Evolutionary conservation across 2,329 filamentous ascomycete species (phyloP).

Genomic region (Colletotrichum truncatum): DNA sequence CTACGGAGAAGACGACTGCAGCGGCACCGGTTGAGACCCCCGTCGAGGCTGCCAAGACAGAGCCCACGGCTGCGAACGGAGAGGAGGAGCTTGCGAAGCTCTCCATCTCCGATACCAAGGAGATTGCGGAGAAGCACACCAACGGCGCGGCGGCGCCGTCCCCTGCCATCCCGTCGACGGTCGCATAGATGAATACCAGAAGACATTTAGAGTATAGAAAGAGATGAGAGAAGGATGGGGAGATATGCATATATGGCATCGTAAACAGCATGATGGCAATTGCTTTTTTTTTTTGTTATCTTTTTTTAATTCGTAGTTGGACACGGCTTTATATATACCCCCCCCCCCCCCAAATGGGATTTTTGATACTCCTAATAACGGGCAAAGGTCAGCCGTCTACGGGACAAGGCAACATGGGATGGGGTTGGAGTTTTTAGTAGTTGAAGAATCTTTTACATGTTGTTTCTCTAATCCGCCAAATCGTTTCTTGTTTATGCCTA

Average conservation of each 20-base stretch:
- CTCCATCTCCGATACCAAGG: conserved; percentile 34
- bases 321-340: conserved; percentile 16
- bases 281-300: too few relatives aligned
- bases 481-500: not conserved
- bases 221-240: not conserved
- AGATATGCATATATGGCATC: too few relatives aligned
- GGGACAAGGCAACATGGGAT: conserved; percentile 16
- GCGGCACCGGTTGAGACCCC: conserved; percentile 41
- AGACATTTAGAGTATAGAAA: not conserved
- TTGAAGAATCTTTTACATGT: not conserved
- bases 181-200: not conserved
- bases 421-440: conserved; percentile 5
- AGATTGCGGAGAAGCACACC: conserved; percentile 19
- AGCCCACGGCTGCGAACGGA: conserved; percentile 35
- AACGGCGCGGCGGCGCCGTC: conserved; percentile 1
- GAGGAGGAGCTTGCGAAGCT: conserved; percentile 42
- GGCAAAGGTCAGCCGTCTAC: not conserved
- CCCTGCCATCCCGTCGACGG: too few relatives aligned
- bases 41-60: conserved; percentile 38
- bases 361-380: not conserved
- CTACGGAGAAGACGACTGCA: too few relatives aligned
- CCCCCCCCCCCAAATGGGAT: too few relatives aligned
- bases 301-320: too few relatives aligned
- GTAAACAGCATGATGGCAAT: not conserved
- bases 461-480: too few relatives aligned